Evolutionary conservation across 2,329 filamentous ascomycete genomes (phyloP), one percentile per base, ranked within the genome.

Genomic region (Hymenoscyphus albidus): DNA sequence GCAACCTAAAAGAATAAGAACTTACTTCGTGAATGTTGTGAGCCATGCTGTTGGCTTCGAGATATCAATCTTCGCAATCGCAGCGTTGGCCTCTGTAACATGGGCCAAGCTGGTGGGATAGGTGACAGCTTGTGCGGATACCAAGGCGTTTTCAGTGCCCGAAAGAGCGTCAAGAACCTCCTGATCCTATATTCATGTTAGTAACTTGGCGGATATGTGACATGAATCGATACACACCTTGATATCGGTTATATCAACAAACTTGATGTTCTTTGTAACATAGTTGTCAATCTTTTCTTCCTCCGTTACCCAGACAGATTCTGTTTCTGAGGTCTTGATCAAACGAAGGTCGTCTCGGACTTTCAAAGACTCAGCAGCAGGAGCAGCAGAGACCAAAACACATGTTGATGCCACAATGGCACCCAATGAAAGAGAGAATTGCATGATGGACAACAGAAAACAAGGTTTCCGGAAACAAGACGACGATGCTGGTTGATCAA

Each of bases 181-280:
- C 10, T 39, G 32, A 13, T 62, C 39, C 60, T 62, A 31, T 31
- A 31, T 22, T 35, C 22, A 12, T 16, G 31, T 62, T 31, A 44
- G 32, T 16, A 27, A 57, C 13, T 38, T n/a, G 5, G 44, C 9
- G 5, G 13, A 6, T 31, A 14, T 13, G 22, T 44, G n/a, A 18
- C 16, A 31, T 2, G 14, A n/a, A 39, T 12, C 32, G 18, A 16
- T 9, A 51, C 44, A 1, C 27, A 65, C 64, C 59, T 65, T 58
- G 48, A 68, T 65, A 54, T 66, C 62, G 1, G 67, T 68, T 51
- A 67, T 61, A 57, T 68, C 67, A 57, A 68, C 64, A 58, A 68
- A 67, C 12, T 63, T 59, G 39, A 65, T 64, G 22, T 64, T 64
- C 62, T 67, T 67, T 3, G 65, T 40, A 16, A 64, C 61, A 55